A percentile compares a stretch with the other conserved stretches of the same genome.
Conservation (phyloP, 2,329 filamentous ascomycete genomes). For the Epichloe bromicola region DNA sequence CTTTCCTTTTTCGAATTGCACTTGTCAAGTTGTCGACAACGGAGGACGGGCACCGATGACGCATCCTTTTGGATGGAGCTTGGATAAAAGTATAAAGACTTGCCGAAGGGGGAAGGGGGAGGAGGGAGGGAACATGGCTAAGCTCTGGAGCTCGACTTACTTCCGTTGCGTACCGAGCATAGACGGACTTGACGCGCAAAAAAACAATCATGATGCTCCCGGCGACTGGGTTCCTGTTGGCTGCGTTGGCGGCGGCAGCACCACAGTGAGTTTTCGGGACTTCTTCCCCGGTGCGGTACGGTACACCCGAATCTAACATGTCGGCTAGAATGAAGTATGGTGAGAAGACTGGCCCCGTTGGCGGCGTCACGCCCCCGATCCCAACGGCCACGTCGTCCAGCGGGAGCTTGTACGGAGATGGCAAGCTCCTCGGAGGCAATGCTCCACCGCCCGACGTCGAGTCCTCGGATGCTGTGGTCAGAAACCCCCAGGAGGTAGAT, state of each 20-base stretch:
- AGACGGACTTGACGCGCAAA: slow-evolving; percentile 19
- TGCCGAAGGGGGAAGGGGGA: not conserved
- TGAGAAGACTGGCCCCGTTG: slow-evolving; percentile 29
- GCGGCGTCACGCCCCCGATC: slow-evolving; percentile 24
- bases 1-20: not conserved
- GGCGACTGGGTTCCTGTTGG: not conserved
- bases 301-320: not conserved
- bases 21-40: not conserved
- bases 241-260: not conserved
- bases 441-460: slow-evolving; percentile 23
- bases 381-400: slow-evolving; percentile 23
- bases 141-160: not conserved
- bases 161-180: too few species aligned
- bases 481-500: slow-evolving; percentile 27
- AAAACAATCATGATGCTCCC: slow-evolving; percentile 28
- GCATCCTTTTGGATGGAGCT: not conserved
- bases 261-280: not conserved
- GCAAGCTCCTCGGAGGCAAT: slow-evolving; percentile 26
- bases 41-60: not conserved
- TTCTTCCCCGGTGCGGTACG: not conserved
- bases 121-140: not conserved
- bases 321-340: slow-evolving; percentile 16
- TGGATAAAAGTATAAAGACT: not conserved
- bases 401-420: slow-evolving; percentile 28
- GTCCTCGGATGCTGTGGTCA: slow-evolving; percentile 25